Conservation (phyloP, 2,329 filamentous ascomycete species). For the Dothidotthia symphoricarpi region DNA sequence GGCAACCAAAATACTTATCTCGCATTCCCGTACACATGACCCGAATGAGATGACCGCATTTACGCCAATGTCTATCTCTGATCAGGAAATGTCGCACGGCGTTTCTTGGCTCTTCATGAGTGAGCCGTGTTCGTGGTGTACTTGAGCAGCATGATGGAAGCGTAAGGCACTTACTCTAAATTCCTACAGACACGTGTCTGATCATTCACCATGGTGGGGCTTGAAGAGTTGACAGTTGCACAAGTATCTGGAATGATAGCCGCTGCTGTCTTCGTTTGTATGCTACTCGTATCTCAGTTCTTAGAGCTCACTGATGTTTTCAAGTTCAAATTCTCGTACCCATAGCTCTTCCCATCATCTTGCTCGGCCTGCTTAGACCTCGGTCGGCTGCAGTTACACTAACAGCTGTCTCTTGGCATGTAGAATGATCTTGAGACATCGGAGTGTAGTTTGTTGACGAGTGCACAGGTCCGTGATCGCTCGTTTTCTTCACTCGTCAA, state of each 20-base stretch:
- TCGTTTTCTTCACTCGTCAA: constrained; percentile 36
- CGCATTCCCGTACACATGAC: too few species aligned
- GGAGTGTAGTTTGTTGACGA: constrained; percentile 23
- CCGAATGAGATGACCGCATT: too few species aligned
- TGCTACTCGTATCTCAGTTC: constrained; percentile 1
- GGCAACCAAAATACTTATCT: too few species aligned
- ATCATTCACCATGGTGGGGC: constrained; percentile 5
- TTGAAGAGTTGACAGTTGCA: constrained; percentile 33
- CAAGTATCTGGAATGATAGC: constrained; percentile 46
- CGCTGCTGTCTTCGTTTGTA: constrained; percentile 38
- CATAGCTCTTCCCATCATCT: constrained; percentile 6
- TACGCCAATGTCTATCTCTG: too few species aligned
- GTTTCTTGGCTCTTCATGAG: too few species aligned
- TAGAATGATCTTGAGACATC: constrained; percentile 7
- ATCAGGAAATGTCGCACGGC: too few species aligned
- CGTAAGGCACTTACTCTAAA: background rate
- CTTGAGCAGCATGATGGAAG: background rate
- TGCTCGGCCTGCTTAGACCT: constrained; percentile 6
- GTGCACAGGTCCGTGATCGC: constrained; percentile 38
- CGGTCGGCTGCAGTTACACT: constrained; percentile 3
- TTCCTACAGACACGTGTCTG: too few species aligned
- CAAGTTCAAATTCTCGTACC: constrained; percentile 11
- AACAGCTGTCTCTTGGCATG: constrained; percentile 27
- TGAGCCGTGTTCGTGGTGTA: background rate
- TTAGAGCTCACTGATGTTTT: constrained; percentile 1